Base-by-base conservation (phyloP, 352 stramenopile genomes). In the Phytopythium kandeliae region DNA sequence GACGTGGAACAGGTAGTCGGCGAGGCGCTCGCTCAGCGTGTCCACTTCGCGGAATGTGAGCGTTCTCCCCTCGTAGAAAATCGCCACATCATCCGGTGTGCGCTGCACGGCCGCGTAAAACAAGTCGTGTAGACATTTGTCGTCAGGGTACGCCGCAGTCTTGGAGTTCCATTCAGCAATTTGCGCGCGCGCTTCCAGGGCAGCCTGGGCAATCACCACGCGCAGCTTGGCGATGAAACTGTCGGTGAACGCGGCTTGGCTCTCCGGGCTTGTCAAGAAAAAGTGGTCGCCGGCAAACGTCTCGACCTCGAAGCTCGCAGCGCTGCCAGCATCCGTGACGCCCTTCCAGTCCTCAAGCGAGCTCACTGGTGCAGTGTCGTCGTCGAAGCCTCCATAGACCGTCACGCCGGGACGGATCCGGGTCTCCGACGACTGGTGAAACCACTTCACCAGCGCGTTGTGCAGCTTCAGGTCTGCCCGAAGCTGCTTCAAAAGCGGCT, bases 51-150 rank as follows among this genome's bases (percentile, higher is more conserved):
- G 53, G 57, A 92, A 94, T 25, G 78, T 91, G 28, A 91, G 56
- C 25, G 65, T 77, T 36, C 62, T 66, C 28, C 63, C 78, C 57
- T 91, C 71, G 54, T 94, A 90, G 52, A 81, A 69, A 16, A 95
- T 63, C 1, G 86, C 86, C 45, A 86, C 37, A 16, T 62, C 71
- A 41, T 95, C 65, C 2, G 80, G 84, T 28, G 80, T 75, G 12
- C 72, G 67, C 48, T 66, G 67, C 9, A 82, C 86, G 8, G 77
- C 78, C 33, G 88, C 79, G 2, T 58, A 56, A 25, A 96, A 96
- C 59, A 92, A 66, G 36, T 91, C 75, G 49, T 96, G 86, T 48
- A 96, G 65, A 53, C 83, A 93, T 40, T 79, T 74, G 24, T 80
- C 69, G 4, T 73, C 63, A 1, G 85, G 83, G 58, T 93, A 95